These are phyloP conservation scores for Carex pumila DNA, from an alignment of 176 grass and related monocot species.

Conservation along the genomic window DNA sequence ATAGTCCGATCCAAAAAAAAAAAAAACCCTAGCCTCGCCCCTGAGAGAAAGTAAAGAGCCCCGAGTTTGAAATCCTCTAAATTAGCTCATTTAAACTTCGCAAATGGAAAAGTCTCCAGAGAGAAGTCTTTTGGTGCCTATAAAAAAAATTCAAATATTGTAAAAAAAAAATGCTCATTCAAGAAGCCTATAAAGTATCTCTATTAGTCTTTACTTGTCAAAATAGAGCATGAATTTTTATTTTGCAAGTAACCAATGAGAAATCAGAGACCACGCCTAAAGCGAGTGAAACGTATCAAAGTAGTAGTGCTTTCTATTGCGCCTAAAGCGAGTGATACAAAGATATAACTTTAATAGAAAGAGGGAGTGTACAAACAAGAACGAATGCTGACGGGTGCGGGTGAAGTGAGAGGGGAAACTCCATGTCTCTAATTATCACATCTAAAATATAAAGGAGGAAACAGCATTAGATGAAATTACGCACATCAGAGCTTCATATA, in stretches of 20 bases:
- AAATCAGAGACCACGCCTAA: not conserved
- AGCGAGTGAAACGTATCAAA: not conserved
- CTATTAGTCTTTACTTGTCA: not conserved
- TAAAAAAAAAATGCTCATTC: not conserved
- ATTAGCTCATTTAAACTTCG: not conserved
- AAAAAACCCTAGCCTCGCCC: too few species aligned
- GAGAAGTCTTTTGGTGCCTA: not conserved
- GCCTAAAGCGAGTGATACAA: too few species aligned
- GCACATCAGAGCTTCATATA: not conserved
- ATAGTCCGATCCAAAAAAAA: too few species aligned
- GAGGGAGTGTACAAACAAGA: constrained; percentile 84
- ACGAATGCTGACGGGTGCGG: constrained; percentile 61
- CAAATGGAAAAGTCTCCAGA: not conserved
- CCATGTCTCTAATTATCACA: constrained; percentile 39
- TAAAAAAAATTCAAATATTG: not conserved
- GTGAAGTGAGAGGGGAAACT: constrained; percentile 51
- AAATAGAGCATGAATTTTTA: not conserved
- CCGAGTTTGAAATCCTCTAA: not conserved
- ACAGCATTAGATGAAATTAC: constrained; percentile 20
- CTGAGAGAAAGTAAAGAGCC: not conserved
- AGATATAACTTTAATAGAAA: constrained; percentile 19
- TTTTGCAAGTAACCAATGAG: not conserved
- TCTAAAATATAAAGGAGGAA: constrained; percentile 42
- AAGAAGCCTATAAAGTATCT: not conserved
- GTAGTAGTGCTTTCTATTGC: not conserved